These are phyloP conservation scores for Oxyria digyna DNA, from an alignment of 148 eudicot genomes.

Conservation along the genomic window DNA sequence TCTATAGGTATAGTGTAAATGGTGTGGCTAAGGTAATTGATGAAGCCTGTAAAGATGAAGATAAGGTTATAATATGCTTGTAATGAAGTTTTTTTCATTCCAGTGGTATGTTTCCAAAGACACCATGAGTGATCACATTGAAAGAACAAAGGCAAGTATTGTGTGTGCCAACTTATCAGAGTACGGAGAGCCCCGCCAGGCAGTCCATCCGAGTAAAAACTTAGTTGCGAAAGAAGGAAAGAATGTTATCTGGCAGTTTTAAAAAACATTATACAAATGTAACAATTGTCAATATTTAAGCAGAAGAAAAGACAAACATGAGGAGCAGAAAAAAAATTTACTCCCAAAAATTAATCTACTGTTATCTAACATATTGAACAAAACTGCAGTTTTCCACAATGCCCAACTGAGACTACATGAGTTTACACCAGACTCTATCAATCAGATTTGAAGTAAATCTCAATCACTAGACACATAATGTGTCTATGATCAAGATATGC, in stretches of 20 bases:
- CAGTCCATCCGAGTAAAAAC: not conserved
- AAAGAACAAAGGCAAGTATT: not conserved
- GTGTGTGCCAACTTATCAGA: not conserved
- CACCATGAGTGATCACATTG: not conserved
- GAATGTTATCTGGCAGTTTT: not conserved
- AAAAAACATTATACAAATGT: not conserved
- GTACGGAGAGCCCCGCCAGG: not conserved
- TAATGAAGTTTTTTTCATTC: no score
- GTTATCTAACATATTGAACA: not conserved
- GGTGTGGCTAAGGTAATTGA: not conserved
- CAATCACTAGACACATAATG: not conserved
- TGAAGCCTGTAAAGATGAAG: no score
- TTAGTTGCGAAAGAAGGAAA: not conserved
- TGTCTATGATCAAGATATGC: not conserved
- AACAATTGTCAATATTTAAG: not conserved
- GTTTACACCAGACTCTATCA: not conserved
- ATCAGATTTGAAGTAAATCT: not conserved
- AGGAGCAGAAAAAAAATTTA: not conserved
- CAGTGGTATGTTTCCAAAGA: not conserved
- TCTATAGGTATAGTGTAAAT: not conserved
- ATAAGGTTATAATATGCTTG: no score
- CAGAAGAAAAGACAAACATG: not conserved
- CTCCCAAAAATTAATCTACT: not conserved
- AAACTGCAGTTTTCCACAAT: not conserved
- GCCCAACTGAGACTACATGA: not conserved